phyloP scores from a whole-genome alignment of 768 basidiomycete genomes.

The Boletus rex-veris region DNA sequence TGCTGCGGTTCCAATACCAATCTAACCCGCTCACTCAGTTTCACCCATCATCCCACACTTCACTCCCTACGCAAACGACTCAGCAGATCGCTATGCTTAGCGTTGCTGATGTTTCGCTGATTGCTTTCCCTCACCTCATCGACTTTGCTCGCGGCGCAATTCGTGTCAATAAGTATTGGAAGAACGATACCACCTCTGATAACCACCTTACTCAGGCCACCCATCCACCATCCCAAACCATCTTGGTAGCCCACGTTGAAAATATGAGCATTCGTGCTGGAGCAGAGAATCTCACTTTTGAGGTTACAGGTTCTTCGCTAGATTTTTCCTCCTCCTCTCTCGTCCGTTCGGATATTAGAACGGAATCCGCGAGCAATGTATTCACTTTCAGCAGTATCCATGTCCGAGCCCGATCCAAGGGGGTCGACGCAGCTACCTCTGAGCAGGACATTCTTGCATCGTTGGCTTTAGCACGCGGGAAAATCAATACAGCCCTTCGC shows the following conservation, averaged over 20 bases:
- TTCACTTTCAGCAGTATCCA: slow-evolving; percentile 50
- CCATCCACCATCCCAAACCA: slow-evolving; percentile 23
- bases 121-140: slow-evolving; percentile 57
- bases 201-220: not conserved
- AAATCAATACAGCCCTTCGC: slow-evolving; percentile 43
- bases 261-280: slow-evolving; percentile 56
- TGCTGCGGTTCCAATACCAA: slow-evolving; percentile 26
- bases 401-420: slow-evolving; percentile 54
- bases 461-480: slow-evolving; percentile 45
- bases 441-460: slow-evolving; percentile 62
- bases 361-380: slow-evolving; percentile 46
- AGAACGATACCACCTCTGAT: not conserved
- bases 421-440: slow-evolving; percentile 36
- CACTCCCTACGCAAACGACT: slow-evolving; percentile 10
- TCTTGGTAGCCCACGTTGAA: slow-evolving; percentile 42
- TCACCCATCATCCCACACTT: slow-evolving; percentile 12
- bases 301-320: slow-evolving; percentile 43
- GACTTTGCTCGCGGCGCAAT: slow-evolving; percentile 54
- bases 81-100: slow-evolving; percentile 32
- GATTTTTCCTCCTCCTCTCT: slow-evolving; percentile 23
- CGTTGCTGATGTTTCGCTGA: slow-evolving; percentile 40
- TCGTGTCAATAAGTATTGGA: slow-evolving; percentile 44
- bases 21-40: slow-evolving; percentile 7
- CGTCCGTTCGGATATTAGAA: slow-evolving; percentile 11
- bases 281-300: slow-evolving; percentile 67